Base-by-base conservation (phyloP, 2,329 filamentous ascomycete genomes). In the Talaromyces sp. region DNA sequence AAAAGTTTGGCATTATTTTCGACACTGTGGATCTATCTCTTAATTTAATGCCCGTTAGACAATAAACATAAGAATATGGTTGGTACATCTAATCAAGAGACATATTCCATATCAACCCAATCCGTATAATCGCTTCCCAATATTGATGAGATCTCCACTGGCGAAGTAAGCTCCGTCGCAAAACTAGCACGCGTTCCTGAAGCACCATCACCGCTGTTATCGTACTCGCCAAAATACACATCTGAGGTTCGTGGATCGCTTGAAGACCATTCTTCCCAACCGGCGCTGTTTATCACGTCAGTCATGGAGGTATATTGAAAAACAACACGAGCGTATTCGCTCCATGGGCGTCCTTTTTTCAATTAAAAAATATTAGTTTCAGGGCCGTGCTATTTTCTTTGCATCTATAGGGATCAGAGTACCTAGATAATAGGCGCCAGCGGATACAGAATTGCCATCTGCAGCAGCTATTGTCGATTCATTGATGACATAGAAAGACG, bases 191-290 rank as follows among this genome's bases (percentile, higher is more conserved):
- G 75, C 0, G 76, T 78, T 0, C 84, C 84, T 19, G 73, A 70
- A 2, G 85, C 77, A 2, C 86, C 86, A 32, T 74, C 69, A 1
- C 86, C 86, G 1, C 78, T 79, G 71, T 89, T 89, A 21, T 66
- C 72, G 67, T 82, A 88, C 76, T 89, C 86, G 10, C 73, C 82
- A 63, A 83, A 88, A 27, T 76, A 71, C 1, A 87, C 81, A 50
- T 83, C 73, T 35, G 75, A 77, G 1, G 82, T 85, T 38, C 79
- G 77, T n/a, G 77, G 68, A 50, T 80, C 75, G 2, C 74, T 75
- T 1, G 65, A 73, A 60, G 79, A 79, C 86, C 86, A 89, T 29
- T 75, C 68, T 2, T 66, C 70, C 86, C 86, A 89, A 0, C 86
- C 86, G 0, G 80, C 80, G 1, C 77, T 62, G 66, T 87, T 86